Evolutionary conservation across 805 yeast genomes (phyloP), one percentile per base, ranked within the genome.

Genomic region (Pichia rugopelliculosa): DNA sequence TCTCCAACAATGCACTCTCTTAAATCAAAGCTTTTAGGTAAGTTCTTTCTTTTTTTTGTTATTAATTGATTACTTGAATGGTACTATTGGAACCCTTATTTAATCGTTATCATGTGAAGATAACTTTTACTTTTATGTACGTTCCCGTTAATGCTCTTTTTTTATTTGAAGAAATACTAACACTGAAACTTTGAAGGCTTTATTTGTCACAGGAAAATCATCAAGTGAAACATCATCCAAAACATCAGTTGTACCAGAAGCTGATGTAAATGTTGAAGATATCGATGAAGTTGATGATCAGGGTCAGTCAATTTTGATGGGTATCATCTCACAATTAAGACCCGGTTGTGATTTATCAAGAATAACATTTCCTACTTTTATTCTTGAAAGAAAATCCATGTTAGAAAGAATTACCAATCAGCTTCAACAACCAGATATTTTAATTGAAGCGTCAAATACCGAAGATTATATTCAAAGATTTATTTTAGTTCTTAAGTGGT

Each of bases 371-470:
- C 99, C 99, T 5, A 93, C 99, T 0, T 93, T 93, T 59, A 89
- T 93, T 44, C 72, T 93, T 46, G 99, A 93, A 66, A 84, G 95
- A 63, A 93, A 90, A 68, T 86, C 96, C 2, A 90, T 93, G 98
- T 71, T 93, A 46, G 99, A 93, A 65, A 79, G 99, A 61, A 87
- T 93, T 56, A 86, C 97, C 3, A 93, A 93, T 64, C 86, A 81
- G 61, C 75, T 87, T 49, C 83, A 84, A 59, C 88, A 81, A 54
- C 97, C 97, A 0, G 79, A 81, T 34, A 68, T 89, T 27, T 65
- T 90, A 37, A 60, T 88, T 7, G 74, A 76, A 22, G 97, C 97
- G 0, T 84, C 84, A 53, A 58, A 59, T 3, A 68, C 75, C 3
- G 61, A 64, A 3, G 86, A 85, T 53, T 80, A 82, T 2, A 58